These are phyloP conservation scores for Hypholoma fasciculare DNA, from an alignment of 768 basidiomycete genomes.

Conservation along the genomic window DNA sequence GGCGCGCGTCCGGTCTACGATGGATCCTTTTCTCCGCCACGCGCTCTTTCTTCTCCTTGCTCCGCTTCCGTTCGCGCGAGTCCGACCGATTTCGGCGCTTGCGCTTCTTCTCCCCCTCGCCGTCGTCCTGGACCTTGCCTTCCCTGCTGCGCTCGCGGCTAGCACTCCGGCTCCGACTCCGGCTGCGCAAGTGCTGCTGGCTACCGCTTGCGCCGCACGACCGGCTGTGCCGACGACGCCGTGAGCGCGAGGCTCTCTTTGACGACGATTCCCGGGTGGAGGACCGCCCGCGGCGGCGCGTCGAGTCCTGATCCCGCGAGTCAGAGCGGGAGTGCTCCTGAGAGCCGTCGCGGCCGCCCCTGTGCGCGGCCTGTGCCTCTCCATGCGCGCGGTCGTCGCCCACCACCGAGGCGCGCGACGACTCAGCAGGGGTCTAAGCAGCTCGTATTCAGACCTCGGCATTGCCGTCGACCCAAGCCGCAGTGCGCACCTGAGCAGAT, in stretches of 20 bases:
- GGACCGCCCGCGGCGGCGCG: neutral
- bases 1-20: neutral
- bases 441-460: too few relatives aligned
- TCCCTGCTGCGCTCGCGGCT: neutral
- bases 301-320: neutral
- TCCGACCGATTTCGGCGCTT: constrained; percentile 11
- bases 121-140: neutral
- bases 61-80: constrained; percentile 5
- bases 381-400: neutral
- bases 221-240: neutral
- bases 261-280: neutral
- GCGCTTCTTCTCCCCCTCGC: neutral
- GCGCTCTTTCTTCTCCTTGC: constrained; percentile 23
- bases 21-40: constrained; percentile 1
- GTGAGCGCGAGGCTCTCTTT: neutral
- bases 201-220: neutral
- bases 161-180: neutral
- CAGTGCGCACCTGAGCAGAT: too few relatives aligned
- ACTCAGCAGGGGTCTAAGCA: neutral
- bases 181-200: neutral
- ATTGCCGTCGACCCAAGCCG: too few relatives aligned
- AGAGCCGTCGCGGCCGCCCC: neutral
- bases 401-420: neutral
- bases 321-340: too few relatives aligned
- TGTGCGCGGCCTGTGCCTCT: neutral